Evolutionary conservation across 768 basidiomycete species (phyloP).

Genomic region (Psilocybe tampanensis): DNA sequence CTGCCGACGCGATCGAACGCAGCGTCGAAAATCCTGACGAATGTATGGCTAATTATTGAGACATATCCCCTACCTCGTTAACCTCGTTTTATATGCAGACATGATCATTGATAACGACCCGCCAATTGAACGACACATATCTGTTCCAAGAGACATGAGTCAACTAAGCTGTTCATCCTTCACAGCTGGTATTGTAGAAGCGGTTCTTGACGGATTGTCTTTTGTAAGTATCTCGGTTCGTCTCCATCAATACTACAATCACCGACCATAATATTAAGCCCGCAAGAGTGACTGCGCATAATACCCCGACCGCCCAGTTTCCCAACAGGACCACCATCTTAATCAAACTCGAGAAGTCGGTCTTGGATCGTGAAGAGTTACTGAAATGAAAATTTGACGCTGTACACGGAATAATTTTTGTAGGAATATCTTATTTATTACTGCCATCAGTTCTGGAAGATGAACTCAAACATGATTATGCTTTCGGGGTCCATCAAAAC

Average conservation of each 20-base stretch:
- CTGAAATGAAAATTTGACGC: conserved; percentile 54
- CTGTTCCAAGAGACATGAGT: conserved; percentile 93
- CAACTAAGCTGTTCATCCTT: conserved; percentile 96
- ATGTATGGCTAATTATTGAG: conserved; percentile 43
- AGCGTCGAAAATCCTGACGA: conserved; percentile 97
- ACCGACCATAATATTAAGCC: conserved; percentile 56
- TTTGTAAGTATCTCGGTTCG: conserved; percentile 64
- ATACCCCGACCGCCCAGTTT: conserved; percentile 78
- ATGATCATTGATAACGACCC: conserved; percentile 99
- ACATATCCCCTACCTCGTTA: neutral
- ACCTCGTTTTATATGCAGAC: conserved; percentile 47
- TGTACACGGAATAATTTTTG: conserved; percentile 5
- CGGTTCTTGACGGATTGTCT: conserved; percentile 90
- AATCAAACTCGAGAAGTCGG: conserved; percentile 93
- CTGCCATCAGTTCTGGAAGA: neutral
- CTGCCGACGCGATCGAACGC: conserved; percentile 94
- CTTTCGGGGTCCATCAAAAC: conserved; percentile 1
- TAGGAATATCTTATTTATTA: conserved; percentile 3
- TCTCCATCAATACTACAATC: neutral
- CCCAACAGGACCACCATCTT: conserved; percentile 93
- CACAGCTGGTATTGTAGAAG: conserved; percentile 96
- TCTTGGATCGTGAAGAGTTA: conserved; percentile 92
- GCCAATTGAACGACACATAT: conserved; percentile 86
- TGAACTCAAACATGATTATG: neutral
- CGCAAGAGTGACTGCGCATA: conserved; percentile 94